Base-by-base conservation (phyloP, 495 filamentous ascomycete genomes). In the Xeromyces bisporus region DNA sequence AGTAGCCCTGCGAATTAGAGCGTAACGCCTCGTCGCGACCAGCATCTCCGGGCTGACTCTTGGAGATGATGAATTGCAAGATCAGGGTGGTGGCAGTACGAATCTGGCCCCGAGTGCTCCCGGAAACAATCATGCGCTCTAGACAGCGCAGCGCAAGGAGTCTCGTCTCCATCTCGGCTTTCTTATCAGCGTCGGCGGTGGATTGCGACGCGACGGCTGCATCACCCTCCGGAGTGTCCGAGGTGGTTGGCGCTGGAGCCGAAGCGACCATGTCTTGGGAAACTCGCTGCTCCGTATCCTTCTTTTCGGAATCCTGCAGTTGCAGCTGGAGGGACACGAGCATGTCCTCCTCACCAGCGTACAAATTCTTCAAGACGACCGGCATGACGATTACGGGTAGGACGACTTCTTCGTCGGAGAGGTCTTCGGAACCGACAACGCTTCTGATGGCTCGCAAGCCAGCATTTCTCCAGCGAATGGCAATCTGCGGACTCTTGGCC, bases 101-200 rank as follows among this genome's bases (percentile, higher is more conserved):
- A 24, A 87, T 74, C 43, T 92, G 86, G 6, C 66, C 59, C 29
- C 80, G 63, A 42, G 79, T 89, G 32, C 79, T 76, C 7, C 60
- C 59, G 8, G 67, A 74, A 14, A 70, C 56, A 36, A 91, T 86
- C 23, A 92, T 78, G 28, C 75, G 70, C 44, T 84, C 75, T 15
- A 94, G 57, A 39, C 79, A 81, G 36, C 80, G 76, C 37, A 93
- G 66, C 5, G 86, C 86, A 35, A 84, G 52, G 4, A 89, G 57
- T 18, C 80, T 74, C n/a, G 82, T 80, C 41, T 84, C 74, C 58
- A 91, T 73, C 51, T 93, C 85, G 0, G 80, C 83, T 34, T 83
- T 53, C 45, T 73, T 76, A 54, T 94, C 86, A 21, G 77, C 80
- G 48, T 92, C 83, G 17, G 73, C 80, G 7, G 79, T 73, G 5